Evolutionary conservation across 1,139 yeast genomes (phyloP).

Genomic region (Meyerozyma guilliermondii): DNA sequence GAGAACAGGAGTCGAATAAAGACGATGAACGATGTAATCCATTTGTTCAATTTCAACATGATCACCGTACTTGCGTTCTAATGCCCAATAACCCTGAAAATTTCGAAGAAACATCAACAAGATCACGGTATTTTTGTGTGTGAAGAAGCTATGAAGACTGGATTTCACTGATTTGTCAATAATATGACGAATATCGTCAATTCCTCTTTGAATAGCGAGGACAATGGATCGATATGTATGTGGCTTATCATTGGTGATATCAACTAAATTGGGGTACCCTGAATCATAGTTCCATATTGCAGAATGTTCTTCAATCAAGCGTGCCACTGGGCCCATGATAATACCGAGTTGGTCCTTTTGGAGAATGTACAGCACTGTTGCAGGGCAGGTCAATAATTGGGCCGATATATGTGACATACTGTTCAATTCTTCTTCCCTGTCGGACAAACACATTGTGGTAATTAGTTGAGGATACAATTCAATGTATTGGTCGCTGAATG

Average conservation of each 20-base stretch:
- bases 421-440: constrained; percentile 62
- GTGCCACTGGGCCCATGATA: constrained; percentile 44
- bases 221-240: constrained; percentile 5
- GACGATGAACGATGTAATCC: constrained; percentile 45
- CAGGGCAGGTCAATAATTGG: constrained; percentile 65
- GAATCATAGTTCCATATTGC: constrained; percentile 20
- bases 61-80: constrained; percentile 58
- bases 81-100: constrained; percentile 55
- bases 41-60: constrained; percentile 58
- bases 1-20: constrained; percentile 43
- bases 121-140: constrained; percentile 28
- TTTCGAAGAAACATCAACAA: constrained; percentile 38
- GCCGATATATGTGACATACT: constrained; percentile 49
- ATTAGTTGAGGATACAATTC: constrained; percentile 53
- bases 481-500: constrained; percentile 49
- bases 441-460: constrained; percentile 43
- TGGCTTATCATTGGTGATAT: constrained; percentile 16
- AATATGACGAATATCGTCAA: constrained; percentile 42
- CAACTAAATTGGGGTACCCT: constrained; percentile 27
- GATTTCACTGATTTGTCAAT: constrained; percentile 28
- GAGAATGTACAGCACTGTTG: constrained; percentile 42
- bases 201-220: constrained; percentile 25
- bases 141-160: constrained; percentile 19
- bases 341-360: constrained; percentile 30
- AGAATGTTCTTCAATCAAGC: constrained; percentile 39